Base-by-base conservation (phyloP, 768 basidiomycete genomes). In the Heimioporus sp. region DNA sequence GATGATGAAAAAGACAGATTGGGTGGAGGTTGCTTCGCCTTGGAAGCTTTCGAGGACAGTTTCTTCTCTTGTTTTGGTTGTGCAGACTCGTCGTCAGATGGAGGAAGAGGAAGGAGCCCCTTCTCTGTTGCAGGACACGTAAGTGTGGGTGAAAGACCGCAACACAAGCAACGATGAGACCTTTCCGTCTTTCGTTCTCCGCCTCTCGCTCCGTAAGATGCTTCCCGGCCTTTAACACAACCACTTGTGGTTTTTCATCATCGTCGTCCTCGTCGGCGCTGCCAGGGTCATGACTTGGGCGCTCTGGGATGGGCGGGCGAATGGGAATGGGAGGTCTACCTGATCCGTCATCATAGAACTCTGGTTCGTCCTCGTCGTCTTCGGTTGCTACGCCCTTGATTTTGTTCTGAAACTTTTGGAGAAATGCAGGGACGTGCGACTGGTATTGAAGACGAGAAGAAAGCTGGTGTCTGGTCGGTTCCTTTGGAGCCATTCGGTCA, bases 171-270 rank as follows among this genome's bases (percentile, higher is more conserved):
- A 49, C 46, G 34, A 60, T 75, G 16, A 45, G 53, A 90, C 90
- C 87, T 77, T 79, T 82, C 49, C 90, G 80, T 48, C 78, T 76
- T 60, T 89, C 77, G 64, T 90, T 86, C 75, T 90, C 86, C 4
- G 78, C 92, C 61, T 96, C 90, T 49, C 79, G 72, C 55, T 79
- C 85, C 2, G 81, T 82, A 39, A 97, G 75, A 73, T 97, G 94
- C 65, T 91, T 95, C 24, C 94, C 93, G 58, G 87, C 81, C 63
- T 81, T 91, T 57, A 97, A 66, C 10, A 96, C 93, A 4, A 97
- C 91, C 9, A 97, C 83, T 64, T 91, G 90, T 3, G 93, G 93
- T 58, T 80, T 85, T 68, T 95, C 93, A 60, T 93, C 92, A 0
- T 66, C 80, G 5, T 75, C 74, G 52, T 84, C 85, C 51, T 91